These are phyloP conservation scores for Aquilaria sinensis DNA, from an alignment of 345 rosid species.

Conservation along the genomic window DNA sequence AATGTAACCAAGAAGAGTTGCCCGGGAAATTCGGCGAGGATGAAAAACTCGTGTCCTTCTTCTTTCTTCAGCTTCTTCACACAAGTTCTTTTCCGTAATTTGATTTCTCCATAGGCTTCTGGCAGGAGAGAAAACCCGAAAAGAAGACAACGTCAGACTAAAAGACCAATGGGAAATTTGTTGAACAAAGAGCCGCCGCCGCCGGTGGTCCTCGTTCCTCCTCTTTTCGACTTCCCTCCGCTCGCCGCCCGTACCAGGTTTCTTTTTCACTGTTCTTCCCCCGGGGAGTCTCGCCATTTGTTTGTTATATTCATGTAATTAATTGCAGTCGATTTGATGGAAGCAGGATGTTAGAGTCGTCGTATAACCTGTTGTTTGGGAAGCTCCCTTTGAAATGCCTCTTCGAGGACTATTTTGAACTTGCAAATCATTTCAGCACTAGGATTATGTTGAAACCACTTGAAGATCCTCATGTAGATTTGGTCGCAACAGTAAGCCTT, in stretches of 20 bases:
- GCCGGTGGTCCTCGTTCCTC: conserved; percentile 84
- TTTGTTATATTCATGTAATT: background rate
- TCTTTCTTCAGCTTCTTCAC: too few species aligned
- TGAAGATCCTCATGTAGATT: conserved; percentile 88
- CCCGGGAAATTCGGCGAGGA: too few species aligned
- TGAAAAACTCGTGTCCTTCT: too few species aligned
- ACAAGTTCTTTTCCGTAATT: too few species aligned
- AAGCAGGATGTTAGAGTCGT: conserved; percentile 82
- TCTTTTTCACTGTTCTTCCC: conserved; percentile 7
- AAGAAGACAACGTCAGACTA: background rate
- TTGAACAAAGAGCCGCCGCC: conserved; percentile 65
- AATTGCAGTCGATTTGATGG: conserved; percentile 6
- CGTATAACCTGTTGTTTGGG: conserved; percentile 75
- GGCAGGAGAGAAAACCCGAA: conserved; percentile 4
- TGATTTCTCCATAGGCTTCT: too few species aligned
- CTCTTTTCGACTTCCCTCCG: conserved; percentile 91
- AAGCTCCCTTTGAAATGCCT: conserved; percentile 74
- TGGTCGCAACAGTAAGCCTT: conserved; percentile 80
- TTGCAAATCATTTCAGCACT: conserved; percentile 56
- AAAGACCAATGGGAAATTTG: conserved; percentile 48
- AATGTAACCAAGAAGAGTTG: too few species aligned
- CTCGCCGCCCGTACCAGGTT: conserved; percentile 84
- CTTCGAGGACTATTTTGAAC: conserved; percentile 85
- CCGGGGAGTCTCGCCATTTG: background rate
- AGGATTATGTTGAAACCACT: conserved; percentile 76